Conservation (phyloP, 495 filamentous ascomycete genomes). For the Hypomontagnella monticulosa region DNA sequence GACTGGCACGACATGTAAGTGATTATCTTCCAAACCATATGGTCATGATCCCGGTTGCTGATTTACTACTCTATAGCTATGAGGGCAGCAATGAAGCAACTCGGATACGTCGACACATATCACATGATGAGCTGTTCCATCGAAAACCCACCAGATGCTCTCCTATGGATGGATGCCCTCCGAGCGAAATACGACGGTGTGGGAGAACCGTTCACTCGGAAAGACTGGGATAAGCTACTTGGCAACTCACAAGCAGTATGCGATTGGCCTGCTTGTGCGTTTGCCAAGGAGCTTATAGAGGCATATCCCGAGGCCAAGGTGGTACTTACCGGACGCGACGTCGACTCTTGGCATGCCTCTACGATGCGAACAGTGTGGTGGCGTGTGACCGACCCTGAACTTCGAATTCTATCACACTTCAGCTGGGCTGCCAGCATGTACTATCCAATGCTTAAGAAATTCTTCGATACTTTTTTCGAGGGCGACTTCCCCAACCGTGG, state of each 20-base stretch:
- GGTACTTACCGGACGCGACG: constrained; percentile 68
- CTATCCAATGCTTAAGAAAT: constrained; percentile 67
- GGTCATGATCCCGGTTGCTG: not conserved
- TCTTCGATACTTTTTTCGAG: constrained; percentile 60
- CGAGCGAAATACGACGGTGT: constrained; percentile 69
- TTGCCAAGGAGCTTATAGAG: constrained; percentile 72
- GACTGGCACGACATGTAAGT: constrained; percentile 74
- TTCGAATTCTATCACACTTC: constrained; percentile 61
- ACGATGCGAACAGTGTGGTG: constrained; percentile 60
- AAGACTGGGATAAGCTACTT: constrained; percentile 74
- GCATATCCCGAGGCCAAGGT: constrained; percentile 78
- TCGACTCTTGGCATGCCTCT: constrained; percentile 56
- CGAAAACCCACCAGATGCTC: constrained; percentile 71
- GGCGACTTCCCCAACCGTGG: constrained; percentile 38
- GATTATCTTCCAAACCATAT: not conserved
- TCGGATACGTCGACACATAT: constrained; percentile 71
- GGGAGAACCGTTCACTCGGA: constrained; percentile 65
- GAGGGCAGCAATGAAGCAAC: constrained; percentile 66
- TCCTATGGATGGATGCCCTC: constrained; percentile 74
- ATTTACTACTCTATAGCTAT: constrained; percentile 55
- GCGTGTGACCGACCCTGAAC: constrained; percentile 65
- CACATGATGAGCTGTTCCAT: constrained; percentile 75
- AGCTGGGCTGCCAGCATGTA: constrained; percentile 68
- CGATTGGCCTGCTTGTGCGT: constrained; percentile 73
- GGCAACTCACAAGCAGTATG: constrained; percentile 70